Base-by-base conservation (phyloP, 1,284 basidiomycete species). In the Apiotrichum sp. region DNA sequence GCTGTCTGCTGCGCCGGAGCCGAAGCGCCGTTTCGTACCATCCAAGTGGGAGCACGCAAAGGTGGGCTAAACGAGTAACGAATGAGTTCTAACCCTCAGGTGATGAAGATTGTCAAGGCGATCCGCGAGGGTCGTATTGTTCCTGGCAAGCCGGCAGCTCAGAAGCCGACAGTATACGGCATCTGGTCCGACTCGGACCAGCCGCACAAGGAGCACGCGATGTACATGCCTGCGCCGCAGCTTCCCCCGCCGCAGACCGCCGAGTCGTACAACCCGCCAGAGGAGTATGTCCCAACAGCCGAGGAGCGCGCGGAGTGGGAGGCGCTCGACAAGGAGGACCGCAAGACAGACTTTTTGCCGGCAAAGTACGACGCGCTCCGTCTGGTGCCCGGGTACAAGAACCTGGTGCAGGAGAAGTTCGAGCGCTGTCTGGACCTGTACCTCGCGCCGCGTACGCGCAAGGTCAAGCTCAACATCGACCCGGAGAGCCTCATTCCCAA, bases 21-120 rank as follows among this genome's bases (percentile, higher is more conserved):
- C 96, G 22, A 99, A 99, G 78, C 83, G 91, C 52, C 84, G 96
- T 53, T 99, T 95, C 84, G 84, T 98, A 6, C 91, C 95, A 11
- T 95, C 90, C 78, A 98, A 96, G 81, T 98, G 96, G 96, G 96
- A 98, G 79, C 97, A 98, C 78, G 87, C 97, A 82, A 98, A 98
- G 84, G 92, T 88, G 66, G 58, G 76, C 57, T 32, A 50, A 14
- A 8, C 10, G 6, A 7, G 39, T 41, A 22, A 22, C 22, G 22
- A 22, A 22, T 22, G 22, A 22, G 14, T 41, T 13, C 43, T 45
- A 38, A 32, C 47, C 1, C 41, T 34, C 61, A 93, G 90, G 84
- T 98, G 65, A 97, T 98, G 93, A 99, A 98, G 83, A 98, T 98
- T 65, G 95, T 98, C 59, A 91, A 93, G 52, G 95, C 95, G 13